Percentiles rank a stretch among this genome's conserved stretches.
These are phyloP conservation scores for Calvatia gigantea DNA, from an alignment of 768 basidiomycete genomes.

Conservation along the genomic window DNA sequence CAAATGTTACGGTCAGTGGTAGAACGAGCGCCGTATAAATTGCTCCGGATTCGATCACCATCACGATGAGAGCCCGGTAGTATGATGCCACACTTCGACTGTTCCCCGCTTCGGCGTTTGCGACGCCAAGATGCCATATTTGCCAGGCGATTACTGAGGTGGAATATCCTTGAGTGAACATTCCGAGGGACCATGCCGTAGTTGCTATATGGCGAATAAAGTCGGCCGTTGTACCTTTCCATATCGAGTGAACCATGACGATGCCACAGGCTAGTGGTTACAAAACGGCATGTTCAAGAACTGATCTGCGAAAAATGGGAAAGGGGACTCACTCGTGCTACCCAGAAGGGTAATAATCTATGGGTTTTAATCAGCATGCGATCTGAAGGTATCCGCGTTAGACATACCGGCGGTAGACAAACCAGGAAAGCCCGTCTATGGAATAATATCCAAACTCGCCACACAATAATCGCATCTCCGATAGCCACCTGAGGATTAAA, in stretches of 20 bases:
- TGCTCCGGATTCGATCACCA: slow-evolving; percentile 2
- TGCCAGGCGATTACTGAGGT: background rate
- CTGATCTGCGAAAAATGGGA: background rate
- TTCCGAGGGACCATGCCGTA: background rate
- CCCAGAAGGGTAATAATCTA: background rate
- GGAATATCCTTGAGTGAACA: background rate
- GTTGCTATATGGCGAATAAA: background rate
- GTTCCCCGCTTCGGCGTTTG: background rate
- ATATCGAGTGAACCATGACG: background rate
- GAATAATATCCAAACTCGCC: slow-evolving; percentile 2
- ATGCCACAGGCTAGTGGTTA: background rate
- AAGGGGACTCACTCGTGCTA: background rate
- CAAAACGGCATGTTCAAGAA: background rate
- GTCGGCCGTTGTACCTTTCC: background rate
- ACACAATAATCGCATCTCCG: background rate
- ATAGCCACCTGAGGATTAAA: background rate
- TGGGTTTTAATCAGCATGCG: background rate
- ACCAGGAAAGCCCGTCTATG: background rate
- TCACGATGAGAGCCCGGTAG: background rate
- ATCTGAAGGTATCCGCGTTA: too few species aligned
- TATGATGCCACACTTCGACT: background rate
- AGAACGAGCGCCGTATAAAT: background rate
- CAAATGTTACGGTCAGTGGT: background rate
- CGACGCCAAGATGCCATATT: background rate
- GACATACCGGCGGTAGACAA: background rate